Percentiles rank a stretch among this genome's conserved stretches.
phyloP scores from a whole-genome alignment of 2,329 filamentous ascomycete species.

The Lecanoromycetidae sp. region DNA sequence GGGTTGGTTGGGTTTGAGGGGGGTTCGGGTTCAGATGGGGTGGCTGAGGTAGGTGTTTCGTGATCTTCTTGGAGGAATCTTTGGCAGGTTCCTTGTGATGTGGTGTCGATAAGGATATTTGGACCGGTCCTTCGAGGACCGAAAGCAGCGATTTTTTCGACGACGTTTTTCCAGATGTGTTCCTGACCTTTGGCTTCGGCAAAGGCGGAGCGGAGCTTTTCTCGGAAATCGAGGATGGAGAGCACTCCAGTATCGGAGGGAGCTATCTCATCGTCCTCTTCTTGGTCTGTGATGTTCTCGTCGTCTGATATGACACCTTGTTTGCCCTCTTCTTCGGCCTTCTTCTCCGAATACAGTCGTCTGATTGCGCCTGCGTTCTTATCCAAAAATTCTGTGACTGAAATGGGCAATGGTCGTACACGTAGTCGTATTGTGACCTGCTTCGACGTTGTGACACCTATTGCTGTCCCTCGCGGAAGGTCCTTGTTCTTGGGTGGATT shows the following conservation, averaged over 20 bases:
- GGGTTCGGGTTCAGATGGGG: constrained; percentile 16
- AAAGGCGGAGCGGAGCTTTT: constrained; percentile 56
- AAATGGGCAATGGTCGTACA: constrained; percentile 63
- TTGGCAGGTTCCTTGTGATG: constrained; percentile 56
- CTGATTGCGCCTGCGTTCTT: constrained; percentile 74
- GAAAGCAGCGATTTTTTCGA: constrained; percentile 79
- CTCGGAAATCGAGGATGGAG: constrained; percentile 63
- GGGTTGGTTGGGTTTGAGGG: constrained; percentile 3
- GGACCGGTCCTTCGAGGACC: constrained; percentile 75
- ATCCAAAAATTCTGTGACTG: constrained; percentile 72
- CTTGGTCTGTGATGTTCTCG: constrained; percentile 14
- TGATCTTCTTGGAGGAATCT: constrained; percentile 42
- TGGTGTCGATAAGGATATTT: constrained; percentile 79
- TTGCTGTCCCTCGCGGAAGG: constrained; percentile 67
- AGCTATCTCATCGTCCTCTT: constrained; percentile 24
- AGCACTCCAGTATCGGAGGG: constrained; percentile 48
- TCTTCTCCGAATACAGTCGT: constrained; percentile 59
- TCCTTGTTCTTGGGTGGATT: constrained; percentile 74
- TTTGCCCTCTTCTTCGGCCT: constrained; percentile 36
- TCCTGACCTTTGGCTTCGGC: constrained; percentile 59
- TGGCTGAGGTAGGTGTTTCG: neutral
- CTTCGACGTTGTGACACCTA: constrained; percentile 69
- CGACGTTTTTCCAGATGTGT: constrained; percentile 63
- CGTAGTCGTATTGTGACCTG: constrained; percentile 66
- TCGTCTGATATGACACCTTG: constrained; percentile 30